Percentiles rank a stretch among this genome's conserved stretches.
Conservation (phyloP, 1,284 basidiomycete species). For the Rugiboletus extremiorientalis region DNA sequence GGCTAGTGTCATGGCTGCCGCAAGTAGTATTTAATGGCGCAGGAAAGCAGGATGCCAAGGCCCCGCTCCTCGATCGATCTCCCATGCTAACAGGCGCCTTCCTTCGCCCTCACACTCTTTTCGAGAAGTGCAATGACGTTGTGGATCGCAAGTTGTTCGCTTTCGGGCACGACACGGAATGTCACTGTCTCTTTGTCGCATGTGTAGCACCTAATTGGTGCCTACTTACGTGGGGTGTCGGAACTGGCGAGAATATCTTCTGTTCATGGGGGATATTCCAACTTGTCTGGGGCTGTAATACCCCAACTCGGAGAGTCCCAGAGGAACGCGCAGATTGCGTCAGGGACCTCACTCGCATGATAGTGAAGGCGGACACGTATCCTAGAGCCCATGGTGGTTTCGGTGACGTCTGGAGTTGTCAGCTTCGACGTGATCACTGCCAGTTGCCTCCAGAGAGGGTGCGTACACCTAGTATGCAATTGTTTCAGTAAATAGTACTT, state of each 20-base stretch:
- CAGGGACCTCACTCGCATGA: constrained; percentile 14
- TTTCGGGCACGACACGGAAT: too few relatives aligned
- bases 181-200: too few relatives aligned
- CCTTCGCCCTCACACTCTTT: fast-evolving
- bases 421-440: neutral
- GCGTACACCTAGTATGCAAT: neutral
- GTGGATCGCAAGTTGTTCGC: too few relatives aligned
- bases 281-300: too few relatives aligned
- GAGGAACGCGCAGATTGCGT: neutral
- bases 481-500: neutral
- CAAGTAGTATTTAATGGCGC: neutral
- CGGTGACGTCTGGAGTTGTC: constrained; percentile 28
- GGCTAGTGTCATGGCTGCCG: neutral
- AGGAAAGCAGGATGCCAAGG: neutral
- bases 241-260: neutral
- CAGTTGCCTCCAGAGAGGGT: constrained; percentile 9
- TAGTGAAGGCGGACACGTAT: constrained; percentile 13
- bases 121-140: too few relatives aligned
- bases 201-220: fast-evolving
- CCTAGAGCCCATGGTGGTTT: constrained; percentile 27
- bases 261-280: too few relatives aligned
- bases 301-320: neutral
- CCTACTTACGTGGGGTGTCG: neutral
- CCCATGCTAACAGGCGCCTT: neutral
- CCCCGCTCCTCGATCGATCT: neutral